Evolutionary conservation across 148 eudicot genomes (phyloP).

Genomic region (Vaccinium macrocarpon): DNA sequence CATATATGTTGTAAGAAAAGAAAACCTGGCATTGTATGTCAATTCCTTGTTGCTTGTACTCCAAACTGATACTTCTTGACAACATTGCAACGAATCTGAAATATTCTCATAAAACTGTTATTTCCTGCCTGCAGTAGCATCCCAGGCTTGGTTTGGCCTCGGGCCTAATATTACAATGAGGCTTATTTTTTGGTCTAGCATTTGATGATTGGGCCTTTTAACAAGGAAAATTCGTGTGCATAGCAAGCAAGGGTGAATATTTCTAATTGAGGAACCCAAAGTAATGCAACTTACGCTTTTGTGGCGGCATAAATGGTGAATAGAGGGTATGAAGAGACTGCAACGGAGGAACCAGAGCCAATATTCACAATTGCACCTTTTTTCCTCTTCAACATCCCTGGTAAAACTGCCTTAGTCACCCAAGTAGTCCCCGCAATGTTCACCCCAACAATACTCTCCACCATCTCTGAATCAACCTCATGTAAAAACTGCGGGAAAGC

Average conservation of each 20-base stretch:
- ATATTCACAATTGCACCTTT: slow-evolving; percentile 62
- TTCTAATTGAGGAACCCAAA: background rate
- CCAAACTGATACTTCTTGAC: slow-evolving; percentile 54
- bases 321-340: slow-evolving; percentile 52
- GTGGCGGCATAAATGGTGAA: slow-evolving; percentile 56
- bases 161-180: background rate
- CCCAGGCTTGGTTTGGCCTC: background rate
- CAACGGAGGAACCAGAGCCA: slow-evolving; percentile 61
- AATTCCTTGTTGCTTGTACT: slow-evolving; percentile 67
- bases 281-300: slow-evolving; percentile 43
- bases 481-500: slow-evolving; percentile 52
- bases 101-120: slow-evolving; percentile 12
- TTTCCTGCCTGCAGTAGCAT: background rate
- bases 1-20: background rate
- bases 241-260: background rate
- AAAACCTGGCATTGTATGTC: slow-evolving; percentile 78
- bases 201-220: background rate
- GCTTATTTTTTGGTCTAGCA: background rate
- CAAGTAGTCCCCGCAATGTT: slow-evolving; percentile 46
- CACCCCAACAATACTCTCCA: slow-evolving; percentile 40
- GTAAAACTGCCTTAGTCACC: slow-evolving; percentile 44
- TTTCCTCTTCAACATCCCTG: slow-evolving; percentile 39
- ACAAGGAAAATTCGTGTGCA: background rate
- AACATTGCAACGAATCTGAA: slow-evolving; percentile 55
- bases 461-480: slow-evolving; percentile 39